A percentile compares a stretch with the other conserved stretches of the same genome.
These are phyloP conservation scores for Clonostachys rosea DNA, from an alignment of 2,329 filamentous ascomycete genomes.

Conservation along the genomic window DNA sequence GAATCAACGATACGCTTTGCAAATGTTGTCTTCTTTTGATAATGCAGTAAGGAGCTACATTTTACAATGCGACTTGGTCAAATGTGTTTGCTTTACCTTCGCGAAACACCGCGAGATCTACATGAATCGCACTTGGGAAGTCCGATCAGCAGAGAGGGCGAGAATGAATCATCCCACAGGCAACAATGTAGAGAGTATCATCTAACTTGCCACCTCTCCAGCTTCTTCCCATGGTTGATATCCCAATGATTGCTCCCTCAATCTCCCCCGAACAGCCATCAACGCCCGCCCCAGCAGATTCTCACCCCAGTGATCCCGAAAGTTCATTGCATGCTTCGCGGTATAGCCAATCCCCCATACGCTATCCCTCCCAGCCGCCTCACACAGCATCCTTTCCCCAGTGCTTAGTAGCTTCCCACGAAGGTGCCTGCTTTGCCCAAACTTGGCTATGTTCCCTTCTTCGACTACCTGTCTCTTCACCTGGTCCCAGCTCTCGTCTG, in stretches of 20 bases:
- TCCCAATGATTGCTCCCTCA: slow-evolving; percentile 23
- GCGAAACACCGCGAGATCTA: too few species aligned
- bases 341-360: slow-evolving; percentile 27
- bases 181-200: too few species aligned
- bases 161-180: too few species aligned
- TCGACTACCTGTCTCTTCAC: slow-evolving; percentile 21
- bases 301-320: slow-evolving; percentile 17
- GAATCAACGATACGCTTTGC: too few species aligned
- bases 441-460: slow-evolving; percentile 24
- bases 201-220: too few species aligned
- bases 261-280: slow-evolving; percentile 39
- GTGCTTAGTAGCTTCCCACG: slow-evolving; percentile 19
- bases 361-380: slow-evolving; percentile 19
- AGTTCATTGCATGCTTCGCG: slow-evolving; percentile 16
- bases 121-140: too few species aligned
- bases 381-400: slow-evolving; percentile 18
- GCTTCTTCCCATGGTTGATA: too few species aligned
- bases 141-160: too few species aligned
- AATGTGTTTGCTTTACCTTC: too few species aligned
- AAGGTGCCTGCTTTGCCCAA: slow-evolving; percentile 18
- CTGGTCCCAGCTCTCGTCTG: slow-evolving; percentile 18
- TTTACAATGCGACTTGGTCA: too few species aligned
- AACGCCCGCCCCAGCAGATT: slow-evolving; percentile 21
- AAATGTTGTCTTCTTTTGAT: too few species aligned
- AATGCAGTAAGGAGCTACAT: too few species aligned